phyloP scores from a whole-genome alignment of 2,329 filamentous ascomycete genomes.

The Chrysosporium keratinophilum region DNA sequence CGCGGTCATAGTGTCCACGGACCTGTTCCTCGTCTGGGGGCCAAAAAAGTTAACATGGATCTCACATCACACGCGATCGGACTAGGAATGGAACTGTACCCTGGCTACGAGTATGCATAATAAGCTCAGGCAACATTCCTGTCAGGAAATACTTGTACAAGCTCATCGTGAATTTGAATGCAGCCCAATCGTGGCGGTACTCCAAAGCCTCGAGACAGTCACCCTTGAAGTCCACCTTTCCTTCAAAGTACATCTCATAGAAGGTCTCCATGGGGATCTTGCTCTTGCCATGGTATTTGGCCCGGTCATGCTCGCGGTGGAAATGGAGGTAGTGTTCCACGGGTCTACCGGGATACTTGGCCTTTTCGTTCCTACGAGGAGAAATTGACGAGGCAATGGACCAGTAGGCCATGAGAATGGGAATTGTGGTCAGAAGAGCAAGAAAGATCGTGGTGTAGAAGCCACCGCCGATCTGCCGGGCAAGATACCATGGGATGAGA shows the following conservation, averaged over 20 bases:
- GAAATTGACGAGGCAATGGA: constrained; percentile 65
- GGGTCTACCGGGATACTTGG: constrained; percentile 69
- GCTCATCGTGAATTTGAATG: constrained; percentile 76
- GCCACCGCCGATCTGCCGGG: constrained; percentile 75
- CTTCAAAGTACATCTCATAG: constrained; percentile 95
- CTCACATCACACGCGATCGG: not conserved
- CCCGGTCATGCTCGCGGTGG: constrained; percentile 38
- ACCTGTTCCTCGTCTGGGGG: constrained; percentile 85
- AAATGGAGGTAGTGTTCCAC: constrained; percentile 70
- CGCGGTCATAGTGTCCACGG: constrained; percentile 92
- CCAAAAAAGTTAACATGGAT: not conserved
- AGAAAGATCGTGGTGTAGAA: constrained; percentile 83
- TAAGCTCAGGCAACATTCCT: constrained; percentile 76
- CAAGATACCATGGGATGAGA: constrained; percentile 65
- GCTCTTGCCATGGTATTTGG: constrained; percentile 41
- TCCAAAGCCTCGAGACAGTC: constrained; percentile 82
- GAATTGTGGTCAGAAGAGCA: constrained; percentile 63
- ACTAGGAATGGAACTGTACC: constrained; percentile 39
- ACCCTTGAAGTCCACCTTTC: constrained; percentile 89
- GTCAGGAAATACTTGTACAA: constrained; percentile 83
- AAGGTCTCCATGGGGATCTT: constrained; percentile 62
- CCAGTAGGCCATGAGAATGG: constrained; percentile 77
- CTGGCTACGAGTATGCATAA: constrained; percentile 86
- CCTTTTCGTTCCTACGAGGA: constrained; percentile 88
- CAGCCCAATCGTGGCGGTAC: constrained; percentile 94